Base-by-base conservation (phyloP, 2,329 filamentous ascomycete species). In the Sarocladium kiliense region DNA sequence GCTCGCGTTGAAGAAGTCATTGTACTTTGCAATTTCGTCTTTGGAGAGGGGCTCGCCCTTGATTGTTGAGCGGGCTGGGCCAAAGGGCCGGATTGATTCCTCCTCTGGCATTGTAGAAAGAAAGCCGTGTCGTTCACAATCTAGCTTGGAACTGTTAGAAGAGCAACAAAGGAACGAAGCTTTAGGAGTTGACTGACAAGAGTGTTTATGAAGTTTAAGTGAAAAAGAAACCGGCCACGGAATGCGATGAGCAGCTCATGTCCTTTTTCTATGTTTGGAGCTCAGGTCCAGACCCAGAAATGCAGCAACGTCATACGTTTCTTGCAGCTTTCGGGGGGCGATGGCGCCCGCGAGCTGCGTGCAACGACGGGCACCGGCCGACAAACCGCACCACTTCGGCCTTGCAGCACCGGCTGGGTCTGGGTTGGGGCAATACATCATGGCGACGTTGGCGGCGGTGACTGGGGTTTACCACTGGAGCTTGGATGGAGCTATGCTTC, bases 1-100 rank as follows among this genome's bases (percentile, higher is more conserved):
- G 60, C 84, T 87, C 54, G 87, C 87, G 59, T 84, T 81, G 75
- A 90, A 91, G 70, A 86, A 91, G 63, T 86, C 83, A 65, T 85
- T 84, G 69, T 84, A 85, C 68, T 86, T 82, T 59, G 79, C 76
- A 56, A 91, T 68, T 59, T 91, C 86, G 44, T 89, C 84, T 18
- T 79, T 65, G 57, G 77, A 81, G 55, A 91, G 78, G 11, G 86
- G 86, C 58, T 76, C 71, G 62, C 77, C 80, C 68, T 79, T 74
- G 61, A 88, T 65, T 1, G 85, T 88, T 25, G 86, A 84, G 54
- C 86, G 80, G 63, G 86, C 85, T 54, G 73, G 68, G 62, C 86
- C 86, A 65, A 80, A 89, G 7, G 85, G 75, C 62, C 79, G 81
- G 65, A 89, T 84, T 64, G 77, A 82, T 65, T 79, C 74, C 57